Conservation (phyloP, 306 rosid species). For the Canavalia gladiata region DNA sequence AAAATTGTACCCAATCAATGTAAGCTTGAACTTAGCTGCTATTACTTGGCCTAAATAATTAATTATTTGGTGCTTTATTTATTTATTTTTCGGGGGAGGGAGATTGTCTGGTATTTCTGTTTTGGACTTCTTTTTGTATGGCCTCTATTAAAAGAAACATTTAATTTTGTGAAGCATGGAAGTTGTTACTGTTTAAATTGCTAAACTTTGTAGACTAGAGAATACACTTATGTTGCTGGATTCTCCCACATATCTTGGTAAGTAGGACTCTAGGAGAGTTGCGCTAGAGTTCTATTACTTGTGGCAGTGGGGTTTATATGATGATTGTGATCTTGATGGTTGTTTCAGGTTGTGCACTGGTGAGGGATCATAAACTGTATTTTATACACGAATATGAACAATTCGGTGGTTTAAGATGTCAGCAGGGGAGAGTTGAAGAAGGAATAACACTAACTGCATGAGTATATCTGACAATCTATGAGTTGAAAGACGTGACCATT, state of each 20-base stretch:
- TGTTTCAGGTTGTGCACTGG: conserved; percentile 16
- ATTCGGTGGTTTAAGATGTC: conserved; percentile 29
- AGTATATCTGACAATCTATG: conserved; percentile 13
- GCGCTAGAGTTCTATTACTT: neutral
- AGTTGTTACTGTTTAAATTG: neutral
- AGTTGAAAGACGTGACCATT: neutral
- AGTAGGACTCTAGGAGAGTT: conserved; percentile 1
- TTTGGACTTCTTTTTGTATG: conserved; percentile 4
- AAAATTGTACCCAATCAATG: conserved; percentile 66
- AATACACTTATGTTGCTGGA: neutral
- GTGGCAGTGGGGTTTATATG: neutral
- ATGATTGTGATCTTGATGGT: neutral
- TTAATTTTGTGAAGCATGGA: neutral
- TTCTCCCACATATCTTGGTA: conserved; percentile 23
- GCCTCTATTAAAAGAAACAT: conserved; percentile 9
- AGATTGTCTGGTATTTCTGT: neutral
- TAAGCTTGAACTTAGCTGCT: conserved; percentile 47
- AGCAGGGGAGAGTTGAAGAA: neutral
- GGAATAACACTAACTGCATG: neutral
- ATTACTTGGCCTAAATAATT: conserved; percentile 27
- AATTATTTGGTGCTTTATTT: conserved; percentile 21
- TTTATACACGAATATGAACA: conserved; percentile 1
- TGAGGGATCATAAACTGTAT: neutral
- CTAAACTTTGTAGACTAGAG: neutral
- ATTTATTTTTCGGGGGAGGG: neutral